A percentile compares a stretch with the other conserved stretches of the same genome.
Conservation (phyloP, 805 yeast species). For the Wickerhamomyces strasburgensis region DNA sequence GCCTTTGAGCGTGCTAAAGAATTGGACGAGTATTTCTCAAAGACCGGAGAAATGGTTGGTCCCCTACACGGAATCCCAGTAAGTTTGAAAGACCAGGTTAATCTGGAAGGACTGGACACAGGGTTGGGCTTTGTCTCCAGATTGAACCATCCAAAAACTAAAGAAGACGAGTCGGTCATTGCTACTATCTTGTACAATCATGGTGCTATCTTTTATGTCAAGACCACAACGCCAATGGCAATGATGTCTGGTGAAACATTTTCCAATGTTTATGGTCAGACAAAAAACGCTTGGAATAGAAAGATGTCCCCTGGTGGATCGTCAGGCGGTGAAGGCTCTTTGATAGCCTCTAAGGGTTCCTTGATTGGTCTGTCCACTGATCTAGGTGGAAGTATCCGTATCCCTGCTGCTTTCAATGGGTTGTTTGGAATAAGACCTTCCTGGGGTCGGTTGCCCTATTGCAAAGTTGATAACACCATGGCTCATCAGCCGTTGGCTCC, state of each 20-base stretch:
- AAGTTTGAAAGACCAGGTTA: conserved; percentile 43
- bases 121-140: conserved; percentile 43
- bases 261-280: conserved; percentile 40
- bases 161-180: conserved; percentile 32
- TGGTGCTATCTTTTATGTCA: conserved; percentile 51
- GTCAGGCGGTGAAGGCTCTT: conserved; percentile 49
- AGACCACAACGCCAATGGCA: conserved; percentile 49
- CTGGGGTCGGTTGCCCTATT: conserved; percentile 35
- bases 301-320: conserved; percentile 46
- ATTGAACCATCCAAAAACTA: conserved; percentile 44
- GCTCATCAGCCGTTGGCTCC: conserved; percentile 16
- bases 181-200: conserved; percentile 34
- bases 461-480: conserved; percentile 21
- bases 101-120: conserved; percentile 43
- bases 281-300: conserved; percentile 39
- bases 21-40: conserved; percentile 44
- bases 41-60: conserved; percentile 49
- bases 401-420: conserved; percentile 40
- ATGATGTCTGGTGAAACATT: conserved; percentile 44
- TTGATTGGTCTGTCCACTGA: conserved; percentile 51
- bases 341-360: conserved; percentile 38
- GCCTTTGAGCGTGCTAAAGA: conserved; percentile 50
- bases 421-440: conserved; percentile 40
- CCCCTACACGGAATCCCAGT: conserved; percentile 66
- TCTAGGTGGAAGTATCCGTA: conserved; percentile 46